Conservation (phyloP, 75 land plant species). For the Adiantum capillusveneris region DNA sequence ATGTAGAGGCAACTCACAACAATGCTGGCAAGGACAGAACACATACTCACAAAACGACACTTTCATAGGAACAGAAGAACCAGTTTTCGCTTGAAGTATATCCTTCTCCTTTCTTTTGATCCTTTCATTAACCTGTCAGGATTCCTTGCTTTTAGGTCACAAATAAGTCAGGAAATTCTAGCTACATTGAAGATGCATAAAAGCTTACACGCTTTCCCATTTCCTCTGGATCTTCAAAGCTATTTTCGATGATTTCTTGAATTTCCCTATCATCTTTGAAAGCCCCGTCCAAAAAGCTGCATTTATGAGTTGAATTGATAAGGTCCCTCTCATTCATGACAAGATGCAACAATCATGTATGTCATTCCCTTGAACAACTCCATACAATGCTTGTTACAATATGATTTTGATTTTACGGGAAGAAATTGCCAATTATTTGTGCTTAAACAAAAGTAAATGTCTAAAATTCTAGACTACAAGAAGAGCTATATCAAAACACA, state of each 20-base stretch:
- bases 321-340: too few species aligned
- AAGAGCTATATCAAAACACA: too few species aligned
- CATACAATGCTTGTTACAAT: too few species aligned
- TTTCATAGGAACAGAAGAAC: conserved; percentile 8
- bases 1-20: too few species aligned
- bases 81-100: conserved; percentile 7
- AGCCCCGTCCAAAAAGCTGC: conserved; percentile 10
- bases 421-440: too few species aligned
- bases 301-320: too few species aligned
- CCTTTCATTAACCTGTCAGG: conserved; percentile 6
- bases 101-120: conserved; percentile 9
- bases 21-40: not conserved
- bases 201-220: conserved; percentile 7
- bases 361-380: too few species aligned
- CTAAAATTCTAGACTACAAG: too few species aligned
- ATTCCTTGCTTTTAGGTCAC: not conserved
- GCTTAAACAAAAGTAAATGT: too few species aligned
- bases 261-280: conserved; percentile 6
- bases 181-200: not conserved
- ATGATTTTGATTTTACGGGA: too few species aligned
- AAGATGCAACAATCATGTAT: too few species aligned
- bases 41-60: conserved; percentile 12
- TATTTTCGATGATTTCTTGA: conserved; percentile 7
- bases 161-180: not conserved
- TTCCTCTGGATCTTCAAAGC: conserved; percentile 13